Percentiles rank a stretch among this genome's conserved stretches.
These are phyloP conservation scores for Aspergillus coremiiformis DNA, from an alignment of 495 filamentous ascomycete species.

Conservation along the genomic window DNA sequence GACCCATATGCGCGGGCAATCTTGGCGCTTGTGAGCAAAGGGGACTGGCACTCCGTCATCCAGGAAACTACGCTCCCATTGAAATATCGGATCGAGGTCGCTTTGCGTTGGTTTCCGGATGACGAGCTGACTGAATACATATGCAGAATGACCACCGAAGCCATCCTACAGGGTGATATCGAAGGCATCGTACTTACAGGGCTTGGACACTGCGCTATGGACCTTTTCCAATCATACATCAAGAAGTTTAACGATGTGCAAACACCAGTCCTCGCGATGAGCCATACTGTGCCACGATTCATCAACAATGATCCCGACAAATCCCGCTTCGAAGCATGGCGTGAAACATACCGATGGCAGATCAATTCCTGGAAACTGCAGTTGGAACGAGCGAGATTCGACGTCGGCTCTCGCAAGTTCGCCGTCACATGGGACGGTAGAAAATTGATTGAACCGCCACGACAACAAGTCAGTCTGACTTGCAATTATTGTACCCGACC, in stretches of 20 bases:
- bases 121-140: slow-evolving; percentile 69
- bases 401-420: slow-evolving; percentile 51
- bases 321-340: slow-evolving; percentile 68
- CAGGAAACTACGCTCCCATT: slow-evolving; percentile 77
- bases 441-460: slow-evolving; percentile 56
- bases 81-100: slow-evolving; percentile 76
- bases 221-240: slow-evolving; percentile 83
- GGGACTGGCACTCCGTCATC: slow-evolving; percentile 77
- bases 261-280: slow-evolving; percentile 78
- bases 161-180: slow-evolving; percentile 69
- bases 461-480: slow-evolving; percentile 70
- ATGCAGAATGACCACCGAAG: slow-evolving; percentile 49
- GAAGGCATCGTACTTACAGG: slow-evolving; percentile 87
- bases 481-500: slow-evolving; percentile 74
- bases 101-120: slow-evolving; percentile 76
- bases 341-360: slow-evolving; percentile 69
- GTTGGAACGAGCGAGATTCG: slow-evolving; percentile 55
- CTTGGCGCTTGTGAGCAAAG: slow-evolving; percentile 83
- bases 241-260: slow-evolving; percentile 81
- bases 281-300: slow-evolving; percentile 72
- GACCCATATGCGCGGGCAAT: slow-evolving; percentile 89
- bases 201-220: slow-evolving; percentile 66
- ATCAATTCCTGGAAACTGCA: slow-evolving; percentile 71
- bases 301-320: slow-evolving; percentile 51
- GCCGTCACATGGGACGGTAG: slow-evolving; percentile 55